Evolutionary conservation across 2,329 filamentous ascomycete species (phyloP).

Genomic region (Aspergillus quadricinctus): DNA sequence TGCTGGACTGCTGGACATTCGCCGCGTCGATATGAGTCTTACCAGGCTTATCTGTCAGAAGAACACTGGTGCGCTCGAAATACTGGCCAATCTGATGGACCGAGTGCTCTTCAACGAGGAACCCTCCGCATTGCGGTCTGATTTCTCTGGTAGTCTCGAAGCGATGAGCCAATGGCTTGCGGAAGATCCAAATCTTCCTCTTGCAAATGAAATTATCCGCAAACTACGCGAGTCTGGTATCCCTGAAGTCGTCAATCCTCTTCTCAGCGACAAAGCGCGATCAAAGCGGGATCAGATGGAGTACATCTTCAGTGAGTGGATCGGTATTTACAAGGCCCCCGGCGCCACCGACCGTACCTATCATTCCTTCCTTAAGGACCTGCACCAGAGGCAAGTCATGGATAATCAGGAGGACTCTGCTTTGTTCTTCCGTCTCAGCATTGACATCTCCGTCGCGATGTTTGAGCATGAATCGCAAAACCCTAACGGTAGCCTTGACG

Average conservation of each 20-base stretch:
- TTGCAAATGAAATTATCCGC: constrained; percentile 67
- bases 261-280: constrained; percentile 53
- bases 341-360: constrained; percentile 68
- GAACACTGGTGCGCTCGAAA: constrained; percentile 68
- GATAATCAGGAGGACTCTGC: constrained; percentile 71
- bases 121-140: constrained; percentile 73
- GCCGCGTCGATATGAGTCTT: constrained; percentile 65
- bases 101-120: constrained; percentile 73
- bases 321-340: constrained; percentile 73
- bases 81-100: constrained; percentile 75
- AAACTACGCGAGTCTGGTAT: constrained; percentile 55
- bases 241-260: constrained; percentile 51
- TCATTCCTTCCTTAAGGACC: constrained; percentile 75
- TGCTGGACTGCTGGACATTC: constrained; percentile 57
- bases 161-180: constrained; percentile 76
- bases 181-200: constrained; percentile 63
- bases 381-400: constrained; percentile 71
- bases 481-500: constrained; percentile 56
- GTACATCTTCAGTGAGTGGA: constrained; percentile 96
- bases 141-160: constrained; percentile 79
- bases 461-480: constrained; percentile 68
- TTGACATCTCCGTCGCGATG: constrained; percentile 72
- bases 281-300: constrained; percentile 78
- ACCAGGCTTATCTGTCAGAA: constrained; percentile 67
- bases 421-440: constrained; percentile 72